Evolutionary conservation across 1,284 basidiomycete species (phyloP), one percentile per base, ranked within the genome.

Genomic region (Moesziomyces globuligerus): DNA sequence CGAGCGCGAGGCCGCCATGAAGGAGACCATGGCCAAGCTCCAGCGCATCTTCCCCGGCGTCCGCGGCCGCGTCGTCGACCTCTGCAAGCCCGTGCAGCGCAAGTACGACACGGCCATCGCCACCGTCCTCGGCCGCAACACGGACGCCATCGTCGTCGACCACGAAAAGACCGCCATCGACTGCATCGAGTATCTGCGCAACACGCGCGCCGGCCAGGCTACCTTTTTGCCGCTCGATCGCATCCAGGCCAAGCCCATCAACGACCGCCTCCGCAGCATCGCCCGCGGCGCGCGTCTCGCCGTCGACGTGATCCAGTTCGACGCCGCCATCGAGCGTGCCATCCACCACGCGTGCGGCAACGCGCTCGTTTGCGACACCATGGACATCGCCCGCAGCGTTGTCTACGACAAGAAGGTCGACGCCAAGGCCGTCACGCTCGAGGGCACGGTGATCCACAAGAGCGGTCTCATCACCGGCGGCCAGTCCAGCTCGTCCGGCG

Each of bases 211-310:
- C 0, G 95, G 95, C 1, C 92, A 94, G 83, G 94, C 94, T 7
- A 98, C 95, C 0, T 98, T 98, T 85, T 90, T 98, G 47, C 96
- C 96, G 0, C 89, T 99, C 11, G 95, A 98, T 82, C 94, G 92
- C 1, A 94, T 98, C 72, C 91, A 94, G 79, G 90, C 91, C 45
- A 96, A 95, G 82, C 90, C 93, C 1, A 87, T 94, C 72, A 94
- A 95, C 71, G 96, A 98, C 84, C 94, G 93, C 80, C 92, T 93
- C 82, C 90, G 96, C 32, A 91, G 91, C 18, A 91, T 96, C 75
- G 91, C 91, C 8, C 91, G 91, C 70, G 94, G 94, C 1, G 93
- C 94, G 3, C 87, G 95, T 44, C 87, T 98, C 1, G 96, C 95
- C 0, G 90, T 98, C 21, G 96, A 99, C 79, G 91, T 97, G 20